Evolutionary conservation across 495 filamentous ascomycete genomes (phyloP).

Genomic region (Trichoderma erinaceum): DNA sequence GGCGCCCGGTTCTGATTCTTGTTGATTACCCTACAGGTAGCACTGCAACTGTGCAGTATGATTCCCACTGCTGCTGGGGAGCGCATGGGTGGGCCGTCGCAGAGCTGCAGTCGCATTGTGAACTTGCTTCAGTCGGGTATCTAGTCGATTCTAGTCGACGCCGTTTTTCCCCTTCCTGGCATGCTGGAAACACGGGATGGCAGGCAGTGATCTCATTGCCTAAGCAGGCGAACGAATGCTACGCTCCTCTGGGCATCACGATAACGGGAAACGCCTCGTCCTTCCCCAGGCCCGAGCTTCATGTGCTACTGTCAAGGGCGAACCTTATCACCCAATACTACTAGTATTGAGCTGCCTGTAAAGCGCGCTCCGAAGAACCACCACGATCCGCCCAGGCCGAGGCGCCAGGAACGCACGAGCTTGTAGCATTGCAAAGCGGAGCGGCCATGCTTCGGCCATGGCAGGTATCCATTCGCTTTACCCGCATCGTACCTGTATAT

Average conservation of each 20-base stretch:
- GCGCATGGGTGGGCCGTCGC: not conserved
- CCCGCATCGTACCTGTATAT: not conserved
- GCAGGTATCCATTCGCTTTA: not conserved
- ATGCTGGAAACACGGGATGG: slow-evolving; percentile 5
- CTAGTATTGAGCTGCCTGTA: not conserved
- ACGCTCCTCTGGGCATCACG: not conserved
- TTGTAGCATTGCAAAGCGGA: not conserved
- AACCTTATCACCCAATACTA: not conserved
- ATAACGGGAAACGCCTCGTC: not conserved
- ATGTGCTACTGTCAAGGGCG: not conserved
- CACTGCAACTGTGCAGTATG: not conserved
- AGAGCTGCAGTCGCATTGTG: not conserved
- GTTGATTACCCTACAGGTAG: too few species aligned
- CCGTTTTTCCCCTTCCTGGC: not conserved
- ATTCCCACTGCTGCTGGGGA: not conserved
- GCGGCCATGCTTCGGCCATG: not conserved
- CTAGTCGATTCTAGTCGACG: not conserved
- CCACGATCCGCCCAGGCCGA: not conserved
- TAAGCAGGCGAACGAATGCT: not conserved
- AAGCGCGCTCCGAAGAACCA: not conserved
- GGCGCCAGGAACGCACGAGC: not conserved
- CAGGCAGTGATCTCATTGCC: not conserved
- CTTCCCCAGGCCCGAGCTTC: not conserved
- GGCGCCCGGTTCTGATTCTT: not conserved
- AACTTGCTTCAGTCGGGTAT: not conserved